A percentile compares a stretch with the other conserved stretches of the same genome.
These are phyloP conservation scores for Candida sp. DNA, from an alignment of 1,139 yeast genomes.

Conservation along the genomic window DNA sequence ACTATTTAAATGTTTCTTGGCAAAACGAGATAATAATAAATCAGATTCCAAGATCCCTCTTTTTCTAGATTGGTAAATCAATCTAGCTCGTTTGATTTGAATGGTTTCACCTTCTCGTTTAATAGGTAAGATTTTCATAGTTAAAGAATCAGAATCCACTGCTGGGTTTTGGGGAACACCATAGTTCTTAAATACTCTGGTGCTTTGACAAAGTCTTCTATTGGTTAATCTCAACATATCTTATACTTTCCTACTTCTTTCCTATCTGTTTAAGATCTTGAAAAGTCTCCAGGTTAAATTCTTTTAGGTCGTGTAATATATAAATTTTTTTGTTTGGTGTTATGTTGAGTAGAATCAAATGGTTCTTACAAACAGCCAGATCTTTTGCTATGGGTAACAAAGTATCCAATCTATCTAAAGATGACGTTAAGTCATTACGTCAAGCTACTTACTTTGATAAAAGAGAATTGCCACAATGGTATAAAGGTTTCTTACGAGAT, in stretches of 20 bases:
- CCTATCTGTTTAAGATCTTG: too few relatives aligned
- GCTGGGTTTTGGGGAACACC: slow-evolving; percentile 48
- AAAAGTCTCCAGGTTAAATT: too few relatives aligned
- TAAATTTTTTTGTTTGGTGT: too few relatives aligned
- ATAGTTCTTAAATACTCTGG: slow-evolving; percentile 23
- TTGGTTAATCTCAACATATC: not conserved
- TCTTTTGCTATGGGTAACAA: slow-evolving; percentile 77
- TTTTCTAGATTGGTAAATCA: slow-evolving; percentile 88
- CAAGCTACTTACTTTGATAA: slow-evolving; percentile 90
- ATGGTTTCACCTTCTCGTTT: slow-evolving; percentile 71
- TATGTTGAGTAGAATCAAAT: too few relatives aligned
- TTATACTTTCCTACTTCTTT: too few relatives aligned
- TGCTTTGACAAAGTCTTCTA: slow-evolving; percentile 1
- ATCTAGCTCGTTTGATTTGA: slow-evolving; percentile 78
- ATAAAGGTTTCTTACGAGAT: slow-evolving; percentile 90
- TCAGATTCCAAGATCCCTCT: slow-evolving; percentile 96
- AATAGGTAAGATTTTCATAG: slow-evolving; percentile 68
- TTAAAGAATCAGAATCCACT: slow-evolving; percentile 14
- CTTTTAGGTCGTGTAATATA: not conserved
- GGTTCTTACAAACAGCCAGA: not conserved
- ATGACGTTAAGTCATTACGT: slow-evolving; percentile 79
- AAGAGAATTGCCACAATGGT: slow-evolving; percentile 97
- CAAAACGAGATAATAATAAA: slow-evolving; percentile 78
- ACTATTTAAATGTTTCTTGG: slow-evolving; percentile 61
- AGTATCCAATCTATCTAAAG: slow-evolving; percentile 88